Evolutionary conservation across 371 early-diverging fungal genomes (phyloP).

Genomic region (Apophysomyces variabilis): DNA sequence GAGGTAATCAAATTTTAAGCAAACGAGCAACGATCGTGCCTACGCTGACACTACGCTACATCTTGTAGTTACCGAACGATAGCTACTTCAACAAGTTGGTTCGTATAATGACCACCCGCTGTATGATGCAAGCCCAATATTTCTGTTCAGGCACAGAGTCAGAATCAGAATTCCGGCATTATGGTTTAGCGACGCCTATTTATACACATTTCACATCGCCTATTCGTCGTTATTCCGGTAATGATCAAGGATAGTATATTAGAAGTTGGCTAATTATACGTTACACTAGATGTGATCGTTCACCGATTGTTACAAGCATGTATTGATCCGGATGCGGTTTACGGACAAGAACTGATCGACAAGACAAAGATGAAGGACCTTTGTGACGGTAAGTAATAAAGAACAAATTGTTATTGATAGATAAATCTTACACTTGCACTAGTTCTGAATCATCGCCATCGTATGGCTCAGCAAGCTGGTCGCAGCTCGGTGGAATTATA

Average conservation of each 20-base stretch:
- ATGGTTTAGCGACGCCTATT: conserved; percentile 84
- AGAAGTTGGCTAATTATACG: conserved; percentile 18
- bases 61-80: conserved; percentile 62
- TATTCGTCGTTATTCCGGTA: conserved; percentile 92
- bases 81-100: conserved; percentile 90
- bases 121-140: conserved; percentile 94
- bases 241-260: conserved; percentile 9
- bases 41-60: background rate
- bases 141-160: conserved; percentile 83
- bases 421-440: conserved; percentile 9
- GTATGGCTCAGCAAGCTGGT: conserved; percentile 95
- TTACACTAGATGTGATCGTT: conserved; percentile 85
- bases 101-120: conserved; percentile 91
- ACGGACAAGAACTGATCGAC: conserved; percentile 79
- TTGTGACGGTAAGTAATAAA: conserved; percentile 64
- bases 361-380: conserved; percentile 79
- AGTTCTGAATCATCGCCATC: conserved; percentile 93
- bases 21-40: background rate
- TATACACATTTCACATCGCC: conserved; percentile 98
- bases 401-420: conserved; percentile 1
- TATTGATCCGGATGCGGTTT: conserved; percentile 64
- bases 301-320: conserved; percentile 88
- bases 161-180: conserved; percentile 84
- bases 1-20: conserved; percentile 38
- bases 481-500: conserved; percentile 94